phyloP scores from a whole-genome alignment of 306 rosid genomes.

The Quercus suber region DNA sequence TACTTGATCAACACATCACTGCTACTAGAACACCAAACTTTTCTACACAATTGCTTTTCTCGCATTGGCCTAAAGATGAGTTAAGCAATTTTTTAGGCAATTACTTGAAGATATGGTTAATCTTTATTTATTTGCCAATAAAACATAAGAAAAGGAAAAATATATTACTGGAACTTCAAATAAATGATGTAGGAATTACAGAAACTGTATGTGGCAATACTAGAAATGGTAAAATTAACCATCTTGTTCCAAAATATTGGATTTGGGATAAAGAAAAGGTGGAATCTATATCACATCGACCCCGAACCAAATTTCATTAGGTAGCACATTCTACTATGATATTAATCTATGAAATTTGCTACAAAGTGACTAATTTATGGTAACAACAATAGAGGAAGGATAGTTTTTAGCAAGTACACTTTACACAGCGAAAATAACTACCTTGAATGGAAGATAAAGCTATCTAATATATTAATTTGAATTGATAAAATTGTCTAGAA shows the following conservation, averaged over 20 bases:
- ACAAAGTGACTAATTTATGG: constrained; percentile 8
- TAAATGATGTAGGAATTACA: not conserved
- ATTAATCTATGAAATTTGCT: not conserved
- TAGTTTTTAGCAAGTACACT: not conserved
- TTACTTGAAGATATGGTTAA: too few relatives aligned
- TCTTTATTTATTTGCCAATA: too few relatives aligned
- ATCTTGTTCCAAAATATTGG: not conserved
- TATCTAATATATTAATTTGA: too few relatives aligned
- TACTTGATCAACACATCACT: too few relatives aligned
- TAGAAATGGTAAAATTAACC: not conserved
- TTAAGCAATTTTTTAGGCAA: too few relatives aligned
- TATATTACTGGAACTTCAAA: not conserved
- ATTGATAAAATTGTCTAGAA: too few relatives aligned
- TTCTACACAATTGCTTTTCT: too few relatives aligned
- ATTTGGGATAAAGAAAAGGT: not conserved
- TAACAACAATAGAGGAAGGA: not conserved
- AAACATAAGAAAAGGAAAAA: too few relatives aligned
- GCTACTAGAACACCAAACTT: too few relatives aligned
- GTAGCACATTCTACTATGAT: constrained; percentile 6
- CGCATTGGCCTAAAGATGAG: too few relatives aligned
- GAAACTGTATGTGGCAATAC: not conserved
- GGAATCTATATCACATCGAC: not conserved
- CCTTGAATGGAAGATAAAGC: not conserved
- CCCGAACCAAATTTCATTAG: constrained; percentile 13
- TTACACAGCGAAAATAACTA: not conserved